Evolutionary conservation across 495 filamentous ascomycete species (phyloP), one percentile per base, ranked within the genome.

Genomic region (Penicillium subrubescens): DNA sequence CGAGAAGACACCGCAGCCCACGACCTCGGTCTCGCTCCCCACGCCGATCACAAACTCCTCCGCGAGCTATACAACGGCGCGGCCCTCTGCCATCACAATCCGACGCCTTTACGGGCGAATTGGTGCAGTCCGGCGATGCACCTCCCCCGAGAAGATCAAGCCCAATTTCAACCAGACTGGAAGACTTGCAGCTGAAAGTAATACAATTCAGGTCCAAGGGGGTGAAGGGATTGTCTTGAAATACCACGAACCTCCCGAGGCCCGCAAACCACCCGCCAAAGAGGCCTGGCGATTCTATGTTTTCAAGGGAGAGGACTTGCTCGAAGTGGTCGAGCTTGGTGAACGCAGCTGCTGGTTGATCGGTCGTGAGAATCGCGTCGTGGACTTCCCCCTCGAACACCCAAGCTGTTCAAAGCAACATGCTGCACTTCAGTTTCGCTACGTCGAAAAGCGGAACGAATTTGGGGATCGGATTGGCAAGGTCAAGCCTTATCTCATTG

Each of bases 371-470:
- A 62, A 82, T 44, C 74, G 87, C 10, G 88, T 99, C 29, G 93
- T 90, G 6, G 95, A 99, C 71, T 83, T 96, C 39, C 80, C 87
- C 7, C 86, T 93, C 29, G 93, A 96, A 67, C 93, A 99, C 72
- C 94, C 93, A 25, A 97, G 93, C 72, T 89, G 90, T 71, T 94
- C 90, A 61, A 94, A 93, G 71, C 95, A 99, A 77, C 95, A 99
- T 77, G 96, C 95, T 5, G 96, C 93, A 29, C 82, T 99, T 37
- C 95, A 99, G 74, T 99, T 98, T 69, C 87, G 96, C 48, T 89
- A 91, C 73, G 85, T 91, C 23, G 89, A 89, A 67, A 93, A 90
- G 76, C 84, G 84, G 62, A 92, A 95, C 71, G 93, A 97, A 71
- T 95, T 84, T 73, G 94, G 93, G 37, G 91, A 96, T 72, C 88